Evolutionary conservation across 176 grass and related monocot genomes (phyloP), one percentile per base, ranked within the genome.

Genomic region (Otatea glauca): DNA sequence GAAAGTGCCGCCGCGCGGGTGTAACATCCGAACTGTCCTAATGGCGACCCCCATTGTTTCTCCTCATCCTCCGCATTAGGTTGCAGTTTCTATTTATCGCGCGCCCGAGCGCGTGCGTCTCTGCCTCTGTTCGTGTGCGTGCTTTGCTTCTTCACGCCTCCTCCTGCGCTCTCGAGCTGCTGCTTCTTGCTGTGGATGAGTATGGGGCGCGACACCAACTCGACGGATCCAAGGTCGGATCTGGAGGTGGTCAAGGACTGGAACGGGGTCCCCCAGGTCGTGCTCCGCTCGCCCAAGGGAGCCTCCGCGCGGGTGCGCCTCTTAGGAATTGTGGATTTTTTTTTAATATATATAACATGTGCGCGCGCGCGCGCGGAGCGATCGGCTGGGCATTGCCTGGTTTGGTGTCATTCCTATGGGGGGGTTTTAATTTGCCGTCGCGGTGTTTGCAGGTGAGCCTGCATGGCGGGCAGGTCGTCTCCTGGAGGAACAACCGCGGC

Each of bases 401-500:
- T 37, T 37, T 37, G 35, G 24, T 67, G 58, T 38, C 59, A 59
- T 76, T 87, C 64, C 86, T 42, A 77, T 41, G 78, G 7, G 21
- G 21, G 18, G 8, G 7, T 58, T 56, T 76, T 91, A 15, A 71
- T 88, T 56, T 12, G 39, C 54, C 74, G 39, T 16, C 5, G 25
- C 66, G 59, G 53, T 74, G 45, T 59, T 60, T 53, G 76, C 91
- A 98, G 96, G 91, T 98, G 86, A 98, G 96, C 90, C 82, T 95
- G 80, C 89, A 93, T 85, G 96, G 96, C 72, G 96, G 91, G 5
- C 96, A 98, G 79, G 91, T 98, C 71, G 72, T 92, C 85, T 98
- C 96, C 34, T 98, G 96, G 96, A 93, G 44, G 86, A 98, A 93
- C 85, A 93, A 98, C 72, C 89, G 86, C 48, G 96, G 93, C 23